Evolutionary conservation across 108 stramenopile genomes (phyloP).

Genomic region (Aurantiochytrium sp.): DNA sequence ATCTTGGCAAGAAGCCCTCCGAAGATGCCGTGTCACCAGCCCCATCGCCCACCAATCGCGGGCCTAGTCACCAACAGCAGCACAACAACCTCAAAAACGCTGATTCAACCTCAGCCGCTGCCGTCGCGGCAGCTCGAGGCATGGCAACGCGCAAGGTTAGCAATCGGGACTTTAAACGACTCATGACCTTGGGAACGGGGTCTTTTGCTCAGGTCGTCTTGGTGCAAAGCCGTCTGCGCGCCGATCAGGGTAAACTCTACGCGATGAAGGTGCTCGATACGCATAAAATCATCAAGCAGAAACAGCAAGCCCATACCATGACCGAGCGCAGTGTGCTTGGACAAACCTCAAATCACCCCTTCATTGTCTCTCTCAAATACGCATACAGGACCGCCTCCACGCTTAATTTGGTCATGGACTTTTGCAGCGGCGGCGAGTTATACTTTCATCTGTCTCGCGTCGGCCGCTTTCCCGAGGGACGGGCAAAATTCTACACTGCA

Average conservation of each 20-base stretch:
- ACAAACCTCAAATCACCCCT: slow-evolving; percentile 83
- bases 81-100: neutral
- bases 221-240: slow-evolving; percentile 27
- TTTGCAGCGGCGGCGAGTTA: slow-evolving; percentile 95
- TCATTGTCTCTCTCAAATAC: slow-evolving; percentile 97
- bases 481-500: slow-evolving; percentile 90
- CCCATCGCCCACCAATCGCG: neutral
- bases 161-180: slow-evolving; percentile 45
- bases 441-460: slow-evolving; percentile 92
- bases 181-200: slow-evolving; percentile 62
- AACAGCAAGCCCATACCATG: slow-evolving; percentile 93
- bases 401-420: slow-evolving; percentile 94
- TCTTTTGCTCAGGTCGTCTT: slow-evolving; percentile 53
- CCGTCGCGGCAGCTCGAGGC: neutral
- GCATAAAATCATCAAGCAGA: slow-evolving; percentile 56
- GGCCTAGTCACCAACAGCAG: neutral
- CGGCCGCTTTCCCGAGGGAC: slow-evolving; percentile 78
- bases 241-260: slow-evolving; percentile 34
- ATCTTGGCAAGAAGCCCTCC: neutral
- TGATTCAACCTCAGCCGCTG: neutral
- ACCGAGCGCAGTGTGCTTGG: slow-evolving; percentile 92
- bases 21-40: neutral
- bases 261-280: slow-evolving; percentile 48
- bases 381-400: slow-evolving; percentile 93
- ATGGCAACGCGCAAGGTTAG: neutral